phyloP scores from a whole-genome alignment of 257 asterid genomes.

The Sherardia arvensis region DNA sequence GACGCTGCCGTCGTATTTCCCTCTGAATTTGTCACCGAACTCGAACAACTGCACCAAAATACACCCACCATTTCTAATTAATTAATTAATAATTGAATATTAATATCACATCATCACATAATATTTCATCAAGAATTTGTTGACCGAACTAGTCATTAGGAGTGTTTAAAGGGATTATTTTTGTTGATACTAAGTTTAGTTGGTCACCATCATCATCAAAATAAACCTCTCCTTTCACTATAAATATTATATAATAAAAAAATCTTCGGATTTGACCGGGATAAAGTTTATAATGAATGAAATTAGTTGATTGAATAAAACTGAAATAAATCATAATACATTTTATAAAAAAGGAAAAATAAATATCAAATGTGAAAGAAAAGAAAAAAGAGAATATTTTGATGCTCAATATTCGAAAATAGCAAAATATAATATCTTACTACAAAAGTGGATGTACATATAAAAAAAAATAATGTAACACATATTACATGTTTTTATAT shows the following conservation, averaged over 20 bases:
- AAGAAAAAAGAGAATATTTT: no score
- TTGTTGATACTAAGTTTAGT: background rate
- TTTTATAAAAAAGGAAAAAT: no score
- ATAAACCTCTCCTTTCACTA: background rate
- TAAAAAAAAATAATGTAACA: no score
- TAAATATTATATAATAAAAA: background rate
- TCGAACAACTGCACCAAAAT: constrained; percentile 52
- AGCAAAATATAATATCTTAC: no score
- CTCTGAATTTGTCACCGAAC: constrained; percentile 73
- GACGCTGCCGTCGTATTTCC: constrained; percentile 60
- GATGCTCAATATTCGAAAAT: no score
- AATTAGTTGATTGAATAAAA: no score
- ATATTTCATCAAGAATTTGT: background rate
- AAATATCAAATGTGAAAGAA: no score
- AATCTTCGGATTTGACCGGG: background rate
- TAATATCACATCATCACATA: no score
- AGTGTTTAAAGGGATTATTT: background rate
- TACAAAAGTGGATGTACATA: no score
- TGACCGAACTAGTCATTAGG: background rate
- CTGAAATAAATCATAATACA: no score
- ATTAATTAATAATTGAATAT: no score
- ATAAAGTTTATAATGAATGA: no score
- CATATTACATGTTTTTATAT: background rate
- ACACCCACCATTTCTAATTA: background rate
- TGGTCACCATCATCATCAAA: constrained; percentile 6